phyloP scores from a whole-genome alignment of 1,284 basidiomycete species.

The Sporisorium sorghi region DNA sequence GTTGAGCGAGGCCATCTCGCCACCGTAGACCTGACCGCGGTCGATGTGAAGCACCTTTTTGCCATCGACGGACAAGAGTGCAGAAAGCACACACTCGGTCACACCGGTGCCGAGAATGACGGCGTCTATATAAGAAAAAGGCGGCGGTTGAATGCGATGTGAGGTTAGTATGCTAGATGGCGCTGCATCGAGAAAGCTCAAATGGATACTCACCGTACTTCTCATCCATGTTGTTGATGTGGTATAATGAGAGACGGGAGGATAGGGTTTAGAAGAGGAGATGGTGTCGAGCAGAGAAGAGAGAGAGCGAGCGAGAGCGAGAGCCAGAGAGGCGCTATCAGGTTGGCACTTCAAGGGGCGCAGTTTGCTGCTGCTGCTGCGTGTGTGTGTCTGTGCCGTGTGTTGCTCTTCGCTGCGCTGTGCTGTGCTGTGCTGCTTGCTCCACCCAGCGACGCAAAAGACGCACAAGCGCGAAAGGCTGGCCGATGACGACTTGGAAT shows the following conservation, averaged over 20 bases:
- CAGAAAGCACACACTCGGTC: conserved; percentile 96
- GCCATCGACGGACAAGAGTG: conserved; percentile 88
- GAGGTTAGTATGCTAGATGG: conserved; percentile 5
- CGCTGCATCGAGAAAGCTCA: no score
- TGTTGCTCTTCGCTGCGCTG: conserved; percentile 14
- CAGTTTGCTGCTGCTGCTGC: not conserved
- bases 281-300: conserved; percentile 3
- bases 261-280: not conserved
- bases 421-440: not conserved
- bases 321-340: not conserved
- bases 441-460: not conserved
- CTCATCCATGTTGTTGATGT: conserved; percentile 58
- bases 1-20: conserved; percentile 96
- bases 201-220: conserved; percentile 62
- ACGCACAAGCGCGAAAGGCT: no score
- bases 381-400: conserved; percentile 11
- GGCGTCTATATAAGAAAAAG: conserved; percentile 51
- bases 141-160: conserved; percentile 1
- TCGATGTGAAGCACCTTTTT: conserved; percentile 99
- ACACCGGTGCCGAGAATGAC: conserved; percentile 82
- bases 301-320: no score
- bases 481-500: no score
- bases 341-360: conserved; percentile 2
- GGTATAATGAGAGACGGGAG: not conserved
- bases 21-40: conserved; percentile 98